Evolutionary conservation across 805 yeast genomes (phyloP).

Genomic region (Kodamaea nitidulidarum): DNA sequence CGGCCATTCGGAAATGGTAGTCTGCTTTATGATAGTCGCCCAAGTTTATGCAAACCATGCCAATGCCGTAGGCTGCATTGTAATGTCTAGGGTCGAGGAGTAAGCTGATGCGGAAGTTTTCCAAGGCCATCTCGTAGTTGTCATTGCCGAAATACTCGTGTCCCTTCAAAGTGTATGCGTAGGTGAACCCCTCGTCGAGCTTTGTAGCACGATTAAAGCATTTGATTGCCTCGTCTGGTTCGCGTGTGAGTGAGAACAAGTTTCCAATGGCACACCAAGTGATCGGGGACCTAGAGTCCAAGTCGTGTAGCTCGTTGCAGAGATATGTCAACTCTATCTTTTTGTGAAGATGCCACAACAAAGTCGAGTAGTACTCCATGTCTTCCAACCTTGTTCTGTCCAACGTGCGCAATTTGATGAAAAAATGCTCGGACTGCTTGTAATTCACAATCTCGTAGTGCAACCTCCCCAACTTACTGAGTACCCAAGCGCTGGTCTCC

Average conservation of each 20-base stretch:
- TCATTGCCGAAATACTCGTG: conserved; percentile 88
- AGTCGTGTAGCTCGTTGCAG: conserved; percentile 73
- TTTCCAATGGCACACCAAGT: conserved; percentile 94
- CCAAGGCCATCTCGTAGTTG: conserved; percentile 84
- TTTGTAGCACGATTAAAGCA: conserved; percentile 79
- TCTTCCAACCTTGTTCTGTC: conserved; percentile 81
- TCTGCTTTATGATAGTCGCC: conserved; percentile 85
- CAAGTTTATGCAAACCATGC: conserved; percentile 83
- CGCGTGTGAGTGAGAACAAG: conserved; percentile 74
- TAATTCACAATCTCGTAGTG: conserved; percentile 88
- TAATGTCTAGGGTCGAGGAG: conserved; percentile 77
- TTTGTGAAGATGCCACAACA: conserved; percentile 87
- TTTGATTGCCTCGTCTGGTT: conserved; percentile 83
- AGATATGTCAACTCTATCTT: conserved; percentile 75
- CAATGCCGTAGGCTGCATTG: conserved; percentile 93
- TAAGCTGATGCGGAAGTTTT: conserved; percentile 75
- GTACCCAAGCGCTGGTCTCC: conserved; percentile 73
- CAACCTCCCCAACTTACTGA: conserved; percentile 71
- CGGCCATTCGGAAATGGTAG: conserved; percentile 81
- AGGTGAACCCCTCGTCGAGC: conserved; percentile 66
- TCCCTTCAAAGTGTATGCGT: conserved; percentile 90
- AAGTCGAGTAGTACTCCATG: conserved; percentile 87
- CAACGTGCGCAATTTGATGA: conserved; percentile 54
- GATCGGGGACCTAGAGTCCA: conserved; percentile 64
- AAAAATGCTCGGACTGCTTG: conserved; percentile 65